Conservation (phyloP, 805 yeast species). For the Nakazawaea laoshanensis region DNA sequence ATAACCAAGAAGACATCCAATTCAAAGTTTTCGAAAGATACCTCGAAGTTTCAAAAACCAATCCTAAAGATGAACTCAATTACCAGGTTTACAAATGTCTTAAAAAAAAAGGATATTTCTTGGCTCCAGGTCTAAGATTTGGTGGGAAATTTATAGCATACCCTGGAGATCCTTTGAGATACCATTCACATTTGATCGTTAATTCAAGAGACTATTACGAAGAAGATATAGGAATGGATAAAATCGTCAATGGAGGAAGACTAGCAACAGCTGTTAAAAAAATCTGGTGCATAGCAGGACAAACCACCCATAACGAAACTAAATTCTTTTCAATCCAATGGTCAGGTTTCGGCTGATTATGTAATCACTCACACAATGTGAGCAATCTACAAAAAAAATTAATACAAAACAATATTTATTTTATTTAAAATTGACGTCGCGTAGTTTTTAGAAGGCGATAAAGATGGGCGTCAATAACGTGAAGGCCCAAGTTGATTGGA, state of each 20-base stretch:
- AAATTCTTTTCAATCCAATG: slow-evolving; percentile 76
- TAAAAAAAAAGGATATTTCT: slow-evolving; percentile 36
- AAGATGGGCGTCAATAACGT: slow-evolving; percentile 8
- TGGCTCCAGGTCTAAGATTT: slow-evolving; percentile 83
- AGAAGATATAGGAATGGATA: slow-evolving; percentile 46
- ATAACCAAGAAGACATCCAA: slow-evolving; percentile 12
- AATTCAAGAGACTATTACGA: slow-evolving; percentile 34
- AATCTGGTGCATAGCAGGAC: slow-evolving; percentile 55
- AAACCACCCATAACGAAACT: slow-evolving; percentile 20
- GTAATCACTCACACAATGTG: not conserved
- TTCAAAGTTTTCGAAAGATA: slow-evolving; percentile 2
- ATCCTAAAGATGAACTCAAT: slow-evolving; percentile 6
- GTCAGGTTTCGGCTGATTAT: slow-evolving; percentile 82
- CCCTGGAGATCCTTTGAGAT: slow-evolving; percentile 91
- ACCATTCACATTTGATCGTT: slow-evolving; percentile 80
- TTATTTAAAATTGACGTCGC: too few species aligned
- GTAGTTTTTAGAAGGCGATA: too few species aligned
- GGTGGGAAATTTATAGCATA: slow-evolving; percentile 87
- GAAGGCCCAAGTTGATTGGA: slow-evolving; percentile 6
- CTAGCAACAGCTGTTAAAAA: slow-evolving; percentile 90
- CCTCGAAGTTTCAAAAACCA: not conserved
- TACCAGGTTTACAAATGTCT: slow-evolving; percentile 30
- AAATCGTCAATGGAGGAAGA: slow-evolving; percentile 78
- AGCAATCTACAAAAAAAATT: too few species aligned
- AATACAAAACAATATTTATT: too few species aligned